Evolutionary conservation across 805 yeast genomes (phyloP).

Genomic region (Huiozyma naganishii): DNA sequence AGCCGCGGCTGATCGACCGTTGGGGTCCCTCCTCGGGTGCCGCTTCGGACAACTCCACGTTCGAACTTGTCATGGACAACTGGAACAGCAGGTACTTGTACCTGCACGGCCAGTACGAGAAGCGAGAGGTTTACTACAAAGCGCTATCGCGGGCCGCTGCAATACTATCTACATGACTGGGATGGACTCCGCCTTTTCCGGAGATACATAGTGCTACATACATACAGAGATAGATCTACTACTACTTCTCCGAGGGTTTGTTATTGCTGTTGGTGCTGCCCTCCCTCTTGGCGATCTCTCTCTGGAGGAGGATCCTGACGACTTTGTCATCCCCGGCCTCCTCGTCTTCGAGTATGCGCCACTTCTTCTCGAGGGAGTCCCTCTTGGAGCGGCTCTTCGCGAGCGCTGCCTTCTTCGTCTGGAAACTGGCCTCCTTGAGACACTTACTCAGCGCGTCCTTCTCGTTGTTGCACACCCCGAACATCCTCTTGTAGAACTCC

Average conservation of each 20-base stretch:
- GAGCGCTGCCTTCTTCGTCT: constrained; percentile 45
- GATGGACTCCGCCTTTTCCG: no score
- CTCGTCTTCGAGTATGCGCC: constrained; percentile 62
- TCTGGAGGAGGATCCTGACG: constrained; percentile 52
- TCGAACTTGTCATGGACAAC: constrained; percentile 29
- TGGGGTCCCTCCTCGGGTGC: constrained; percentile 17
- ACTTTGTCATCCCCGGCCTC: constrained; percentile 68
- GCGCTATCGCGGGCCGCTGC: constrained; percentile 10
- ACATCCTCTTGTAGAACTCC: constrained; percentile 54
- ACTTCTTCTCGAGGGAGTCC: constrained; percentile 41
- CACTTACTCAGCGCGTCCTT: constrained; percentile 73
- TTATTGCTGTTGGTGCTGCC: neutral
- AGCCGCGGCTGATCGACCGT: constrained; percentile 28
- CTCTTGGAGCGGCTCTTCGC: constrained; percentile 46
- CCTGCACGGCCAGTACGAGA: constrained; percentile 28
- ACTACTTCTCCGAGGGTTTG: no score
- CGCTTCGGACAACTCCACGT: constrained; percentile 8
- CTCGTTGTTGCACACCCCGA: constrained; percentile 78
- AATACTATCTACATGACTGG: no score
- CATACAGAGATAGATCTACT: no score
- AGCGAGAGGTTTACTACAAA: constrained; percentile 26
- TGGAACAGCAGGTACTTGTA: constrained; percentile 34
- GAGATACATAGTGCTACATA: no score
- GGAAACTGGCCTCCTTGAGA: constrained; percentile 64
- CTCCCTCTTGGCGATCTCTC: constrained; percentile 8